Evolutionary conservation across 2,329 filamentous ascomycete genomes (phyloP).

Genomic region (Trichophyton mentagrophytes): DNA sequence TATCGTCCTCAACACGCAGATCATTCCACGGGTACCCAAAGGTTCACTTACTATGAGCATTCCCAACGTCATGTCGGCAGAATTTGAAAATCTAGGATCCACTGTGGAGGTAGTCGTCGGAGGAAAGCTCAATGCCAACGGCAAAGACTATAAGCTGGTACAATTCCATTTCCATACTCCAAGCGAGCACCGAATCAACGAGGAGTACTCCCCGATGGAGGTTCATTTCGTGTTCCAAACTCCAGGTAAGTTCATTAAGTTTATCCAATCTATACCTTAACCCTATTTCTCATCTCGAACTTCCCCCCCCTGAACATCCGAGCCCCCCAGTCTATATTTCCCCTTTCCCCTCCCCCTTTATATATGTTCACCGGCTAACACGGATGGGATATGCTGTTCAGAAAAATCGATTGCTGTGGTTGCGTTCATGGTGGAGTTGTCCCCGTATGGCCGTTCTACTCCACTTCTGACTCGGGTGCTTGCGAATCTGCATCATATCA

Average conservation of each 20-base stretch:
- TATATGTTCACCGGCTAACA: neutral
- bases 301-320: neutral
- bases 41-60: neutral
- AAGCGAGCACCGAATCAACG: constrained; percentile 43
- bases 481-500: neutral
- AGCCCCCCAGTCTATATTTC: neutral
- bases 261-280: neutral
- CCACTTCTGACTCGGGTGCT: neutral
- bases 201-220: constrained; percentile 40
- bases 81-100: constrained; percentile 36
- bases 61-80: neutral
- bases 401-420: neutral
- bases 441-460: neutral
- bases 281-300: neutral
- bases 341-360: neutral
- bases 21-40: neutral
- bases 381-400: neutral
- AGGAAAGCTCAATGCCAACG: constrained; percentile 34
- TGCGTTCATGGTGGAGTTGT: constrained; percentile 3
- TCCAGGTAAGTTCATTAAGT: constrained; percentile 17
- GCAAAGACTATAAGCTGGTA: constrained; percentile 32
- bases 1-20: neutral
- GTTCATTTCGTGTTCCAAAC: constrained; percentile 48
- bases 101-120: constrained; percentile 41
- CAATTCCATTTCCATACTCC: constrained; percentile 52